Evolutionary conservation across 768 basidiomycete species (phyloP).

Genomic region (Neoboletus brunneissimus): DNA sequence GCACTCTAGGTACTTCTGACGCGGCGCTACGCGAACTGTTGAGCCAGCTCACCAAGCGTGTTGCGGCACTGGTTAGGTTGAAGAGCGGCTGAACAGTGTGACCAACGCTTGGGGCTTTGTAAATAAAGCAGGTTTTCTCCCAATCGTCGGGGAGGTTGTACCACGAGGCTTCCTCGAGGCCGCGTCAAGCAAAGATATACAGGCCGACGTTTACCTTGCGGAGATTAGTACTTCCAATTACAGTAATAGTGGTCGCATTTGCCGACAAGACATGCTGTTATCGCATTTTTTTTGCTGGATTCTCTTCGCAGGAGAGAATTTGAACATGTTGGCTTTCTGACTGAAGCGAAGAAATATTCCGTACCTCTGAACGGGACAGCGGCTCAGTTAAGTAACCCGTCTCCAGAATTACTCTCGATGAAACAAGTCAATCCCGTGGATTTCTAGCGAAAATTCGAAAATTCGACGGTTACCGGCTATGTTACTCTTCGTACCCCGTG

Average conservation of each 20-base stretch:
- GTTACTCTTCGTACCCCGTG: neutral
- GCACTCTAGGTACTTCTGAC: neutral
- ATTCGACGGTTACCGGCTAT: conserved; percentile 6
- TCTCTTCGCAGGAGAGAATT: conserved; percentile 6
- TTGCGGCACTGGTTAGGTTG: neutral
- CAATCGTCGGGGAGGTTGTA: conserved; percentile 9
- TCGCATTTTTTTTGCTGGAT: conserved; percentile 8
- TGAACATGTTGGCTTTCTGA: neutral
- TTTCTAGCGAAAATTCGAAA: conserved; percentile 4
- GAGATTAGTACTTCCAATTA: conserved; percentile 5
- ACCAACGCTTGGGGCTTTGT: neutral
- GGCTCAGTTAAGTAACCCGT: neutral
- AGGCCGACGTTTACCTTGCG: conserved; percentile 8
- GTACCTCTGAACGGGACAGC: neutral
- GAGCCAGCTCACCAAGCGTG: conserved; percentile 2
- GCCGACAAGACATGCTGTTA: conserved; percentile 22
- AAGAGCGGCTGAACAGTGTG: neutral
- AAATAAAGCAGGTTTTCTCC: conserved; percentile 16
- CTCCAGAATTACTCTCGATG: neutral
- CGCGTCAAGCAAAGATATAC: conserved; percentile 5
- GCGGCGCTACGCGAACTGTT: neutral
- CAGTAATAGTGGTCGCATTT: conserved; percentile 11
- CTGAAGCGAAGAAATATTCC: conserved; percentile 8
- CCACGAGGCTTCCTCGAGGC: conserved; percentile 29
- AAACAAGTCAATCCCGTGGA: conserved; percentile 4